Evolutionary conservation across 2,329 filamentous ascomycete genomes (phyloP), one percentile per base, ranked within the genome.

Genomic region (Aspergillus sp.): DNA sequence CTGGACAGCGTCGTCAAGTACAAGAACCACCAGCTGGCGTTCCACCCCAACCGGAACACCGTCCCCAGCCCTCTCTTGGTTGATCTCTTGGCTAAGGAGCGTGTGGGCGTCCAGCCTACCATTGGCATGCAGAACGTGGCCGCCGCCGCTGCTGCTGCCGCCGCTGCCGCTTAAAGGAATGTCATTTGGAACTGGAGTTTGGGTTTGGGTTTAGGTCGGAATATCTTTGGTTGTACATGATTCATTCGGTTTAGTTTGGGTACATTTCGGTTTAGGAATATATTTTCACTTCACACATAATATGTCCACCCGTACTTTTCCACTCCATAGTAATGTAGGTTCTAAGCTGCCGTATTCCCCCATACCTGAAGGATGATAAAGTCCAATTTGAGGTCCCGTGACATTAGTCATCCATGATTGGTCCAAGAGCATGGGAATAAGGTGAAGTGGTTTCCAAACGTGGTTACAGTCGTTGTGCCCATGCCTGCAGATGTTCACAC

Each of bases 31-130:
- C 89, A 96, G 78, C 82, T 85, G 57, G 84, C 89, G 58, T 91
- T 88, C 70, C 81, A 84, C 62, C 84, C 85, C 2, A 79, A 90
- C 77, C 90, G 91, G 80, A 92, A 94, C 79, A 96, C 91, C 83
- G 88, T 90, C 68, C 94, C 94, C 30, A 92, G 87, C 68, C 90
- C 93, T 70, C 84, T 97, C 60, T 84, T 98, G 75, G 90, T 96
- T 21, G 94, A 98, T 75, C 86, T 98, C 67, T 82, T 99, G 65
- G 89, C 90, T 78, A 96, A 94, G 84, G 92, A 97, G 84, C 90
- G 95, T 73, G 92, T 99, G 56, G 95, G 92, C 70, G 95, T 98
- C 38, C 86, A 89, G 76, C 88, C 89, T 25, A 85, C 87, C 54
- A 80, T 89, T 61, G 87, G 78, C 49, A 78, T 79, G 70, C 75